phyloP scores from a whole-genome alignment of 2,329 filamentous ascomycete genomes.

The Penicillium fuscoglaucum region DNA sequence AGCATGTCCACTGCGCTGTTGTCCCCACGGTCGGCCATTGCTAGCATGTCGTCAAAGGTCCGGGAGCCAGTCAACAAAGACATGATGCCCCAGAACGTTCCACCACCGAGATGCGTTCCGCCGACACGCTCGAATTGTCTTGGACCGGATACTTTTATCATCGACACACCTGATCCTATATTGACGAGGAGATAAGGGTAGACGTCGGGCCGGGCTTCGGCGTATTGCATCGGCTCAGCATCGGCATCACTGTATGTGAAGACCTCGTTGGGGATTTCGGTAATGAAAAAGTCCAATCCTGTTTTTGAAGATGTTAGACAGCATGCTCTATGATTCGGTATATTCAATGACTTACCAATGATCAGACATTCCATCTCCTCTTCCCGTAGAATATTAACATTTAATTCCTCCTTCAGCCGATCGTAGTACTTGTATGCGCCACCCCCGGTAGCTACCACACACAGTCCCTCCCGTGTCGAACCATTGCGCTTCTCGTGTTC shows the following conservation, averaged over 20 bases:
- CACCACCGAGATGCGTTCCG: conserved; percentile 89
- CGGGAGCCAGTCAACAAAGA: conserved; percentile 89
- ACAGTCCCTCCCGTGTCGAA: conserved; percentile 67
- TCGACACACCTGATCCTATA: conserved; percentile 93
- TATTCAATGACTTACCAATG: conserved; percentile 61
- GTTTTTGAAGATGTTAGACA: neutral
- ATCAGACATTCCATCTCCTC: conserved; percentile 99
- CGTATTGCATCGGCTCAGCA: conserved; percentile 84
- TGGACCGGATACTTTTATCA: conserved; percentile 94
- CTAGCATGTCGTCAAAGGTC: conserved; percentile 97
- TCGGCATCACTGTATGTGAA: conserved; percentile 92
- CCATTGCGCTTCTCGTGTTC: conserved; percentile 78
- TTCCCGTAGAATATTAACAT: conserved; percentile 84
- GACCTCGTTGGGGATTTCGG: conserved; percentile 92
- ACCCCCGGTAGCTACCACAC: conserved; percentile 93
- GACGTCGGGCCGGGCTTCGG: conserved; percentile 72
- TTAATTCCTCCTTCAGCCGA: conserved; percentile 76
- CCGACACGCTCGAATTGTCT: conserved; percentile 86
- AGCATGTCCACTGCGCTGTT: conserved; percentile 94
- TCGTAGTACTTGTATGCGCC: conserved; percentile 98
- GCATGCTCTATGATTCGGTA: neutral
- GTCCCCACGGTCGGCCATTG: conserved; percentile 85
- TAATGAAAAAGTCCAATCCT: conserved; percentile 98
- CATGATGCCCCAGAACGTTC: conserved; percentile 95
- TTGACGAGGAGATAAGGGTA: conserved; percentile 98